phyloP scores from a whole-genome alignment of 495 filamentous ascomycete species.

The Symbiotaphrina buchneri region DNA sequence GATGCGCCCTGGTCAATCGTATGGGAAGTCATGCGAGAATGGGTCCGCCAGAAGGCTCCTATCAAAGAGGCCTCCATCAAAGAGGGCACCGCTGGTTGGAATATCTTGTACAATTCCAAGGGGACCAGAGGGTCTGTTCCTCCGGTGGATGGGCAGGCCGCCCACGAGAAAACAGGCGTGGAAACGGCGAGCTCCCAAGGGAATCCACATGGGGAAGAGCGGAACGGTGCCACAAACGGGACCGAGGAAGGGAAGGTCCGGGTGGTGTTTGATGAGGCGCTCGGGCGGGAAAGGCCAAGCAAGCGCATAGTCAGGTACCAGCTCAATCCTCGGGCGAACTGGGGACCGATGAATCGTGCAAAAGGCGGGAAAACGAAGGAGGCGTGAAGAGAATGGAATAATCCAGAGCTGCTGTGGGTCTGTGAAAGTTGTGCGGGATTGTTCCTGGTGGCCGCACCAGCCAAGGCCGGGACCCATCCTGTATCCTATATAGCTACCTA shows the following conservation, averaged over 20 bases:
- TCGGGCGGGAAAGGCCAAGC: constrained; percentile 41
- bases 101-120: constrained; percentile 24
- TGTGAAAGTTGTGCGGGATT: too few relatives aligned
- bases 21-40: constrained; percentile 89
- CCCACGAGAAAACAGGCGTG: too few relatives aligned
- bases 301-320: constrained; percentile 65
- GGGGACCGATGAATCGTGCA: constrained; percentile 76
- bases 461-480: too few relatives aligned
- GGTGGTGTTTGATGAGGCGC: constrained; percentile 60
- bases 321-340: constrained; percentile 68
- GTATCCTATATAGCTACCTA: too few relatives aligned
- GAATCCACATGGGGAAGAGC: too few relatives aligned
- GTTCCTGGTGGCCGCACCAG: too few relatives aligned
- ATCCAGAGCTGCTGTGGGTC: too few relatives aligned
- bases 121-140: constrained; percentile 10
- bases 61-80: constrained; percentile 48
- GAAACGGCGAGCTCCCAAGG: too few relatives aligned
- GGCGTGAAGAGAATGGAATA: too few relatives aligned
- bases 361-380: constrained; percentile 15
- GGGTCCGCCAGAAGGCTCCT: constrained; percentile 54
- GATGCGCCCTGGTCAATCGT: constrained; percentile 73
- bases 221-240: constrained; percentile 6
- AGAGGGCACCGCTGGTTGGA: constrained; percentile 41
- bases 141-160: too few relatives aligned
- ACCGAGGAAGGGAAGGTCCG: constrained; percentile 20